Conservation (phyloP, 2,329 filamentous ascomycete species). For the Corynespora cassiicola region DNA sequence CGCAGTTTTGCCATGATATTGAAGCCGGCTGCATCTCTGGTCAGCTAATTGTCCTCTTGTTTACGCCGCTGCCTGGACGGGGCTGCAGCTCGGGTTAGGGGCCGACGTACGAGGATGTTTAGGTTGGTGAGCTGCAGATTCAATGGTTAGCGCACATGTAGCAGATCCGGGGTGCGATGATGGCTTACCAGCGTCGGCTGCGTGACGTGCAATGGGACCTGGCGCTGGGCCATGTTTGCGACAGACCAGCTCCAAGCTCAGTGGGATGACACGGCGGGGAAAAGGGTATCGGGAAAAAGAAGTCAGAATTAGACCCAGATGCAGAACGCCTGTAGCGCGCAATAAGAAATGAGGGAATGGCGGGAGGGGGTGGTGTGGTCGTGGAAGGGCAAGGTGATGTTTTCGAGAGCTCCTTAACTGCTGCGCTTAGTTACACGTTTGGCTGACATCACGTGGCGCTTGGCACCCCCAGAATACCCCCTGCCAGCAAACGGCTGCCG, state of each 20-base stretch:
- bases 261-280: conserved; percentile 39
- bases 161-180: too few relatives aligned
- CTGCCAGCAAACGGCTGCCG: too few relatives aligned
- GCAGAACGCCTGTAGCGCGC: conserved; percentile 46
- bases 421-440: background rate
- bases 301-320: conserved; percentile 44
- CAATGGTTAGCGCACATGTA: conserved; percentile 37
- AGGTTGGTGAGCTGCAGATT: conserved; percentile 51
- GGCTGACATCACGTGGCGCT: too few relatives aligned
- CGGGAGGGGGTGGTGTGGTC: conserved; percentile 29
- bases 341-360: conserved; percentile 44
- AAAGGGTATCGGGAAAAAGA: conserved; percentile 41
- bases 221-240: conserved; percentile 70
- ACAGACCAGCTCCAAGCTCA: conserved; percentile 48
- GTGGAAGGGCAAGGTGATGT: conserved; percentile 34
- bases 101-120: conserved; percentile 55
- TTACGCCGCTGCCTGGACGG: too few relatives aligned
- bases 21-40: conserved; percentile 62
- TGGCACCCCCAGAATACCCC: too few relatives aligned
- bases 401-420: too few relatives aligned
- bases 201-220: conserved; percentile 80
- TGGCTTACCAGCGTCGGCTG: conserved; percentile 78
- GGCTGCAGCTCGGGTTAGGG: conserved; percentile 16
- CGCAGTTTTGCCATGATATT: conserved; percentile 88
- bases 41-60: conserved; percentile 35